Evolutionary conservation across 2,329 filamentous ascomycete species (phyloP), one percentile per base, ranked within the genome.

Genomic region (Penicillium sclerotigenum): DNA sequence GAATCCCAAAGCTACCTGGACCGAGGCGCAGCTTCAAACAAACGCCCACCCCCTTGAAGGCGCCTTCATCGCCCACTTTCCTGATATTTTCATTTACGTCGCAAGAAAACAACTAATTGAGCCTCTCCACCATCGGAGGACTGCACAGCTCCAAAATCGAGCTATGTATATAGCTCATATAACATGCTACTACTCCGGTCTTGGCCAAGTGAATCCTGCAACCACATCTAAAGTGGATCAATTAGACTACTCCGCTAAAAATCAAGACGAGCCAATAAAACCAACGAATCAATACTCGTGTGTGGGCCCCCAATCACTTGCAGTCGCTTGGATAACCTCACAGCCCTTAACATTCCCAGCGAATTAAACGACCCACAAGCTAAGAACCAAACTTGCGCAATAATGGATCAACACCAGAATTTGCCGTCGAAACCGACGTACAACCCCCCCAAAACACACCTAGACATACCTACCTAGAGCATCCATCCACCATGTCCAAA

Each of bases 401-500:
- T 28, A 24, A 40, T 40, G 37, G 37, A 22, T 22, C 18, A 13
- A 20, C 31, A 20, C 18, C 38, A 24, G 20, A 40, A 41, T 48
- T 48, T 28, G 18, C 28, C 5, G 14, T 49, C 37, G 24, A 40
- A 38, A 40, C 20, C 4, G 18, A 50, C 26, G 4, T 33, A 2
- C 20, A 20, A 22, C 10, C 6, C 37, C 18, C 37, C 18, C 18
- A 20, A 38, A 38, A 20, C 18, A 22, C 11, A 38, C 24, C 9
- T 42, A 42, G 40, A 42, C 24, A 10, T 45, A 29, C 38, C 33
- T n/a, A n/a, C 18, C 33, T 40, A 34, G 43, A 51, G 31, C n/a
- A 40, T 31, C 57, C 43, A 47, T 11, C 37, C 38, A 41, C 43
- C 57, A 64, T 64, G 63, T 64, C 63, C 16, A 29, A 62, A 38